phyloP scores from a whole-genome alignment of 83 land plant species.

The Picea engelmannii region DNA sequence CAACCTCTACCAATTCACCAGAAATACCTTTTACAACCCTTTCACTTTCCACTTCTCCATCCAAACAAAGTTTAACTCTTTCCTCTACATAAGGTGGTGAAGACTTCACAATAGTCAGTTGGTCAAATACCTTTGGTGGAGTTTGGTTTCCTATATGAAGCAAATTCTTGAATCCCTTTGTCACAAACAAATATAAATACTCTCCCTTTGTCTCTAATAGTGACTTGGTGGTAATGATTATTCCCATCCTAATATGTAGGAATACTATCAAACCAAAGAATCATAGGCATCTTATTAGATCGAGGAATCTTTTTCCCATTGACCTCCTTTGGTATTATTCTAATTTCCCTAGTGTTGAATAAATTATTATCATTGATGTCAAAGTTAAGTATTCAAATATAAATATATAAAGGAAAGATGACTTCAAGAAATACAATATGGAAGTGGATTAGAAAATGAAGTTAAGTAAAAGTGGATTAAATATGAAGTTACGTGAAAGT shows the following conservation, averaged over 20 bases:
- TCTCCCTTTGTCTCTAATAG: conserved; percentile 93
- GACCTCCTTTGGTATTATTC: conserved; percentile 81
- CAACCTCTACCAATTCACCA: conserved; percentile 81
- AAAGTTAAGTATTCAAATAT: too few relatives aligned
- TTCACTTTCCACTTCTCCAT: conserved; percentile 13
- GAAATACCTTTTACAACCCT: conserved; percentile 73
- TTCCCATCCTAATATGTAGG: conserved; percentile 98
- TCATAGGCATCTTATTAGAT: too few relatives aligned
- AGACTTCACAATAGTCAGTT: conserved; percentile 64
- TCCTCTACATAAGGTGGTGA: conserved; percentile 90
- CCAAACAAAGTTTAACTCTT: conserved; percentile 71
- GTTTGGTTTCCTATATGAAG: conserved; percentile 98
- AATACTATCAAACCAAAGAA: conserved; percentile 65
- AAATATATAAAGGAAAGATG: too few relatives aligned
- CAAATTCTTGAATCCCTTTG: conserved; percentile 83
- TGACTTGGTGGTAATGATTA: conserved; percentile 98
- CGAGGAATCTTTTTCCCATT: conserved; percentile 59
- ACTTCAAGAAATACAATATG: too few relatives aligned
- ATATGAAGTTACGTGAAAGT: too few relatives aligned
- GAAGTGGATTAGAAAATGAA: too few relatives aligned
- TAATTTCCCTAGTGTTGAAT: conserved; percentile 54
- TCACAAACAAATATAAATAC: conserved; percentile 88
- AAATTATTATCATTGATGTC: too few relatives aligned
- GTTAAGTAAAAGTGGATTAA: too few relatives aligned
- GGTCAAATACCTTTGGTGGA: conserved; percentile 91